phyloP scores from a whole-genome alignment of 2,329 filamentous ascomycete species.

The Endoconidiophora laricicola region DNA sequence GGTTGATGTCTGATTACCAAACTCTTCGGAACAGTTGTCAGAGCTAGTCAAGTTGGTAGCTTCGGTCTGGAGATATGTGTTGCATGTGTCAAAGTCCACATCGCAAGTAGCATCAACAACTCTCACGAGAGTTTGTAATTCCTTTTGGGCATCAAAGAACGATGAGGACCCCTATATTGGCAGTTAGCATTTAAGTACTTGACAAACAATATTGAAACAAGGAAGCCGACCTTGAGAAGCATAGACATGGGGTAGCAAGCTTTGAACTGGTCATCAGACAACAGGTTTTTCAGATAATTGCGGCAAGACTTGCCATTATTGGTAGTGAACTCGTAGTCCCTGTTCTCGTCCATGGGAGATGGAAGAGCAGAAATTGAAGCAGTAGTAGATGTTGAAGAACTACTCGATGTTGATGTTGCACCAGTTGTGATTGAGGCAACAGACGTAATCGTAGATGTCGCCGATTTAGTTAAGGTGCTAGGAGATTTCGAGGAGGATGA shows the following conservation, averaged over 20 bases:
- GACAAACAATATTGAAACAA: neutral
- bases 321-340: slow-evolving; percentile 44
- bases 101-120: slow-evolving; percentile 66
- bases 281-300: slow-evolving; percentile 49
- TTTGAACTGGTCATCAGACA: slow-evolving; percentile 49
- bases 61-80: slow-evolving; percentile 42
- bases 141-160: slow-evolving; percentile 67
- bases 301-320: slow-evolving; percentile 38
- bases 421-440: slow-evolving; percentile 11
- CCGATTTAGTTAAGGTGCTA: neutral
- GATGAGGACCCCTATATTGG: slow-evolving; percentile 52
- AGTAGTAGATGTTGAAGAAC: slow-evolving; percentile 17
- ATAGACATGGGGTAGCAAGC: slow-evolving; percentile 71
- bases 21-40: slow-evolving; percentile 57
- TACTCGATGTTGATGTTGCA: neutral
- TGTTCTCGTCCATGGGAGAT: slow-evolving; percentile 47
- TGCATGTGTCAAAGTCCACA: slow-evolving; percentile 50
- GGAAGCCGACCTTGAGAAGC: slow-evolving; percentile 50
- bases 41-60: slow-evolving; percentile 46
- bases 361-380: slow-evolving; percentile 31
- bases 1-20: slow-evolving; percentile 45
- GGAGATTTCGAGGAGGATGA: neutral
- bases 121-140: slow-evolving; percentile 53
- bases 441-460: slow-evolving; percentile 6
- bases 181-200: slow-evolving; percentile 14